A percentile compares a stretch with the other conserved stretches of the same genome.
Conservation (phyloP, 2,329 filamentous ascomycete species). For the Aspergillus tanneri region DNA sequence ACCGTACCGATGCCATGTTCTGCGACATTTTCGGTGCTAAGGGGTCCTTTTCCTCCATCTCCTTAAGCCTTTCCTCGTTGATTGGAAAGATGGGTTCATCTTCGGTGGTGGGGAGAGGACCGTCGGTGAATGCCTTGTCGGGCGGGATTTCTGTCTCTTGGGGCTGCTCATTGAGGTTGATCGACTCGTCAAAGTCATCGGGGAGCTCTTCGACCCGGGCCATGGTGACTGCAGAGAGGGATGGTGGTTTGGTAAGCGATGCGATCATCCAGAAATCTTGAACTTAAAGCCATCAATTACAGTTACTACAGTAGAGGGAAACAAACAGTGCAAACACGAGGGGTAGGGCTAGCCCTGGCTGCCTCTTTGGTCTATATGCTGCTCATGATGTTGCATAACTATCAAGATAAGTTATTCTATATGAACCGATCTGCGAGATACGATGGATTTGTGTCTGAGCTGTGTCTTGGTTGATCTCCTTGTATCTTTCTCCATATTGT, state of each 20-base stretch:
- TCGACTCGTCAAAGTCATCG: conserved; percentile 50
- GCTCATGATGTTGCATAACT: background rate
- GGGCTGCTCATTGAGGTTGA: conserved; percentile 42
- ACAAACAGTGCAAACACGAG: conserved; percentile 17
- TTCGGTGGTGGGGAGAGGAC: conserved; percentile 22
- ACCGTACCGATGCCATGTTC: conserved; percentile 56
- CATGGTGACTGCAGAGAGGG: conserved; percentile 35
- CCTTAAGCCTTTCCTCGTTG: conserved; percentile 36
- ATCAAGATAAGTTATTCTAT: no score
- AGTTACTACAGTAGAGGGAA: background rate
- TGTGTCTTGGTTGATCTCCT: no score
- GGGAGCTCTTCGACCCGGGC: conserved; percentile 55
- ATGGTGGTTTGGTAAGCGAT: background rate
- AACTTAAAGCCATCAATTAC: background rate
- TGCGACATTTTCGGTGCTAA: conserved; percentile 54
- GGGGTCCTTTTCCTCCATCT: conserved; percentile 30
- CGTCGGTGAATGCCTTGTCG: no score
- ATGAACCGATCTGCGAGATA: no score
- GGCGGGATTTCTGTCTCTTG: conserved; percentile 3
- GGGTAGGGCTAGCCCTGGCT: conserved; percentile 18
- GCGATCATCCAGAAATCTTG: background rate
- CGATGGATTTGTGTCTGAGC: no score
- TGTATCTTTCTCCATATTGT: no score
- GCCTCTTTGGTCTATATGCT: conserved; percentile 3
- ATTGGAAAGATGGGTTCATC: conserved; percentile 42